Percentiles rank a stretch among this genome's conserved stretches.
Conservation (phyloP, 2,329 filamentous ascomycete species). For the Botrytis medusae region DNA sequence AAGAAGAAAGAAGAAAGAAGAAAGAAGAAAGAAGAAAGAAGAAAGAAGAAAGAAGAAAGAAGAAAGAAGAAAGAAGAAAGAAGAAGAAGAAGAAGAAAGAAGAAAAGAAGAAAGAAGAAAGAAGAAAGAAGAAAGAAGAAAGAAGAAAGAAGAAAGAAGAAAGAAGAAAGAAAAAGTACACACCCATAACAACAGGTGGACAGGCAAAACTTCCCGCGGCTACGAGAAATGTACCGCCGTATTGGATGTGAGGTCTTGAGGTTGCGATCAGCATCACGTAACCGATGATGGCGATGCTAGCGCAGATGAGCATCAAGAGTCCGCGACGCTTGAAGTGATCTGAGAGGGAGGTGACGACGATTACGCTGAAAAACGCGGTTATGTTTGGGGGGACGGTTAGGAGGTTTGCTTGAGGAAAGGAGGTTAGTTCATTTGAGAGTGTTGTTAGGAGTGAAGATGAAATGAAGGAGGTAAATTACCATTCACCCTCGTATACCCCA, state of each 20-base stretch:
- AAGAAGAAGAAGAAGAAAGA: too few species aligned
- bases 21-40: too few species aligned
- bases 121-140: too few species aligned
- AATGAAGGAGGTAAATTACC: neutral
- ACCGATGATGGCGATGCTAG: conserved; percentile 68
- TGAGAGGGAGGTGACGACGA: conserved; percentile 68
- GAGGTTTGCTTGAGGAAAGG: conserved; percentile 48
- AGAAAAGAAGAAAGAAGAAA: too few species aligned
- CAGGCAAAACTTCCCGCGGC: conserved; percentile 85
- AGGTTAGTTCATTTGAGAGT: neutral
- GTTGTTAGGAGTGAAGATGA: neutral
- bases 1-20: too few species aligned
- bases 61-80: too few species aligned
- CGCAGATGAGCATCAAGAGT: conserved; percentile 65
- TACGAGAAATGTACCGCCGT: conserved; percentile 78
- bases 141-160: too few species aligned
- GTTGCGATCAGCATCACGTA: conserved; percentile 76
- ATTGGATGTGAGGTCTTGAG: conserved; percentile 65
- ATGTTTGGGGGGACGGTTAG: conserved; percentile 57
- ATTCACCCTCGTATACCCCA: conserved; percentile 51
- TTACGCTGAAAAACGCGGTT: conserved; percentile 64
- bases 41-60: too few species aligned
- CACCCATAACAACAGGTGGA: conserved; percentile 21
- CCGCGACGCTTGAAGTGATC: conserved; percentile 72
- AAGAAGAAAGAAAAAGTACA: neutral